These are phyloP conservation scores for Tolypocladium guangdongense DNA, from an alignment of 2,329 filamentous ascomycete species.

Conservation along the genomic window DNA sequence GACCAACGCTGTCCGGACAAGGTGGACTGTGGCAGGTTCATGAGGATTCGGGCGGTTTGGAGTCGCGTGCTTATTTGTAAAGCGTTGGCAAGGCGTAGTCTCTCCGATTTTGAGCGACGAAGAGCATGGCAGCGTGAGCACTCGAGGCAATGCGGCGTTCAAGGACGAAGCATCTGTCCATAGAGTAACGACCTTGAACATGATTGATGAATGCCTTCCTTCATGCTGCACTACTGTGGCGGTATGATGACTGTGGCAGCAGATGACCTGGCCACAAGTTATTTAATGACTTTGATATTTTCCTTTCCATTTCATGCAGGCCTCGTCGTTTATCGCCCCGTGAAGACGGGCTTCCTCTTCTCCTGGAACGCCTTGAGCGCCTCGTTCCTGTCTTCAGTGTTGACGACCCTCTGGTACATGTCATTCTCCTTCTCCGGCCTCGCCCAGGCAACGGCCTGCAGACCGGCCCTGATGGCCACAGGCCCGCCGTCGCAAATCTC, in stretches of 20 bases:
- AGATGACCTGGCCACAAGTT: background rate
- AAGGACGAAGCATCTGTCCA: background rate
- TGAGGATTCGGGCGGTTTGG: background rate
- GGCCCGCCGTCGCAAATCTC: conserved; percentile 89
- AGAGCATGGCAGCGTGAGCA: background rate
- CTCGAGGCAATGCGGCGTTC: background rate
- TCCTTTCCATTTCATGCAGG: background rate
- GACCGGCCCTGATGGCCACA: conserved; percentile 65
- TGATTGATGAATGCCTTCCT: background rate
- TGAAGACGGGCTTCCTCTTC: conserved; percentile 50
- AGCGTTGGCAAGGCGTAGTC: background rate
- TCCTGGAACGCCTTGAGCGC: conserved; percentile 72
- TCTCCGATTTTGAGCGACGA: background rate
- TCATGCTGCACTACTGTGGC: background rate
- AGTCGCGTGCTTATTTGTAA: background rate
- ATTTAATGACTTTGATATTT: background rate
- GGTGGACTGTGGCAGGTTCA: background rate
- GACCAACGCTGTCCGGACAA: too few relatives aligned
- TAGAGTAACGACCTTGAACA: background rate
- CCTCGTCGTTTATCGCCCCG: conserved; percentile 30
- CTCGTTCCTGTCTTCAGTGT: conserved; percentile 78
- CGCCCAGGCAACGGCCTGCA: conserved; percentile 67
- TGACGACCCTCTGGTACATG: conserved; percentile 75
- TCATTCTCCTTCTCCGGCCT: conserved; percentile 71
- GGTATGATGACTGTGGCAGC: background rate